Conservation (phyloP, 768 basidiomycete genomes). For the Mycena floridula region DNA sequence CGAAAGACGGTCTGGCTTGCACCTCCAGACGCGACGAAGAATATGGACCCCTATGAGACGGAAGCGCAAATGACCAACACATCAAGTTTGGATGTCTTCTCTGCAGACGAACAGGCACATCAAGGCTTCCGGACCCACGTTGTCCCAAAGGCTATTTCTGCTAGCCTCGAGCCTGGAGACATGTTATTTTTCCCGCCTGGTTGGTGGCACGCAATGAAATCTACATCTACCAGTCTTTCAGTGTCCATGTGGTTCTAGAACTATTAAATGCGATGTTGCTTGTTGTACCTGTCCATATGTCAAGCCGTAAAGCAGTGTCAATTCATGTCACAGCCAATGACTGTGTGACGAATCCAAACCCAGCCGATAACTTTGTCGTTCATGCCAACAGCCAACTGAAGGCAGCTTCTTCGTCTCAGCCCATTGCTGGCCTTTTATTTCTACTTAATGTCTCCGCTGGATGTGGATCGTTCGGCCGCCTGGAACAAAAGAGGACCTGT, state of each 20-base stretch:
- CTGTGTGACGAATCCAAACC: too few relatives aligned
- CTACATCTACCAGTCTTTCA: conserved; percentile 77
- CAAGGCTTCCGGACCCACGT: conserved; percentile 54
- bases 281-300: not conserved
- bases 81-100: conserved; percentile 75
- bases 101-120: conserved; percentile 23
- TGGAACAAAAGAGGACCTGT: conserved; percentile 13
- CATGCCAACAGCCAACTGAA: too few relatives aligned
- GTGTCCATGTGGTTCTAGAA: conserved; percentile 90
- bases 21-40: conserved; percentile 48
- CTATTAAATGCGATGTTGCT: not conserved
- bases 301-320: not conserved
- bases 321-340: too few relatives aligned
- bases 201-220: conserved; percentile 94
- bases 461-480: conserved; percentile 21
- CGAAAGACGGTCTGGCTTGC: conserved; percentile 90
- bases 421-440: not conserved
- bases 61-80: conserved; percentile 71
- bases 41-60: conserved; percentile 54
- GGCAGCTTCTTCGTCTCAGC: too few relatives aligned
- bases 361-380: not conserved
- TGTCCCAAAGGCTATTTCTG: conserved; percentile 51
- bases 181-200: conserved; percentile 84
- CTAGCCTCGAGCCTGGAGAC: conserved; percentile 76
- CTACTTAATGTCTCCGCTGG: conserved; percentile 22